phyloP scores from a whole-genome alignment of 176 grass and related monocot species.

The Carex parvula region DNA sequence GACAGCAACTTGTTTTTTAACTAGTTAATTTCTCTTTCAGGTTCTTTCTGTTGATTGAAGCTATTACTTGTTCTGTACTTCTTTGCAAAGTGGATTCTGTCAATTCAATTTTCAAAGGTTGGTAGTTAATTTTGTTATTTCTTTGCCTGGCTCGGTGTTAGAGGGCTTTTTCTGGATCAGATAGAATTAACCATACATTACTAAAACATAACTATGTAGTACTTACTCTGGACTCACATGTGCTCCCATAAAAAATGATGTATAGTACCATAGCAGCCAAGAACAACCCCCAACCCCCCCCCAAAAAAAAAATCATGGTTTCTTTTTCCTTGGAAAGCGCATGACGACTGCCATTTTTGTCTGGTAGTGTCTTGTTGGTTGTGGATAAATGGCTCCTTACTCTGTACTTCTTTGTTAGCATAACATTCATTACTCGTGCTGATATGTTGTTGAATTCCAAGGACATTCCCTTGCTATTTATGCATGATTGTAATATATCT shows the following conservation, averaged over 20 bases:
- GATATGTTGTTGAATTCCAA: neutral
- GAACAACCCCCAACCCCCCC: neutral
- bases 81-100: conserved; percentile 1
- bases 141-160: neutral
- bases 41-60: neutral
- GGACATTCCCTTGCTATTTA: neutral
- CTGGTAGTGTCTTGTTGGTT: neutral
- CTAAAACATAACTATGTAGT: neutral
- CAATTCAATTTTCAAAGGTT: conserved; percentile 15
- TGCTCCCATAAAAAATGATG: neutral
- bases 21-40: neutral
- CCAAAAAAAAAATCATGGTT: neutral
- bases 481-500: neutral
- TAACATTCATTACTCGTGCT: neutral
- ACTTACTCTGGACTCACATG: neutral
- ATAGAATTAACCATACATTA: neutral
- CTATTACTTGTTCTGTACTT: neutral
- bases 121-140: neutral
- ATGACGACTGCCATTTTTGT: neutral
- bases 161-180: neutral
- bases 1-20: neutral
- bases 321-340: neutral
- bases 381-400: neutral
- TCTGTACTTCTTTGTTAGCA: neutral
- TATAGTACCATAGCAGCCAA: neutral